These are phyloP conservation scores for Claviceps sorghi DNA, from an alignment of 2,329 filamentous ascomycete genomes.

Conservation along the genomic window DNA sequence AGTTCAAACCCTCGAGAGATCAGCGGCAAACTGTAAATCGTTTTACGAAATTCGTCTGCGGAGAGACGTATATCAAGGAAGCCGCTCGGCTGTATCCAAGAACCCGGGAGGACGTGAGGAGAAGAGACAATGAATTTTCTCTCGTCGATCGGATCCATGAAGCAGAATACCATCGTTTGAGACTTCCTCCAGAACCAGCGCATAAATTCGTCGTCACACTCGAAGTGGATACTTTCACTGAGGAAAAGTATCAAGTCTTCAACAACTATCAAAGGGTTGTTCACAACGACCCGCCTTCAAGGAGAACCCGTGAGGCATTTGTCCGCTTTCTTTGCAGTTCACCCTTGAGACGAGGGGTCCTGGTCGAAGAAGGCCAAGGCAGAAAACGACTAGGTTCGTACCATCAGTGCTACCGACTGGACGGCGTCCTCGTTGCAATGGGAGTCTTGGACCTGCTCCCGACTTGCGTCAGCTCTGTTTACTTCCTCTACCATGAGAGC, in stretches of 20 bases:
- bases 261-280: conserved; percentile 62
- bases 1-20: conserved; percentile 52
- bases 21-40: conserved; percentile 64
- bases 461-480: conserved; percentile 64
- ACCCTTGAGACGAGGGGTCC: conserved; percentile 38
- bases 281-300: conserved; percentile 48
- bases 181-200: conserved; percentile 46
- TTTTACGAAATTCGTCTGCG: conserved; percentile 58
- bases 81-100: conserved; percentile 50
- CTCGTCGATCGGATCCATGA: conserved; percentile 55
- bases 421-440: conserved; percentile 61
- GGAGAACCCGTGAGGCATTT: conserved; percentile 50
- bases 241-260: conserved; percentile 62
- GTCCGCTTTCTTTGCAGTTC: conserved; percentile 60
- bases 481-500: conserved; percentile 68
- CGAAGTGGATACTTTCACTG: conserved; percentile 54
- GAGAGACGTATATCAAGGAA: conserved; percentile 51
- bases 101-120: conserved; percentile 49
- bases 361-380: conserved; percentile 31
- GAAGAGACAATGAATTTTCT: conserved; percentile 52
- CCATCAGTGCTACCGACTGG: conserved; percentile 69
- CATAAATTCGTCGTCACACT: conserved; percentile 56
- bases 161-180: conserved; percentile 41
- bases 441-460: conserved; percentile 66
- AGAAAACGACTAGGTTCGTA: conserved; percentile 52